Evolutionary conservation across 208 protist species (phyloP), one percentile per base, ranked within the genome.

Genomic region (Trichomonas tenax): DNA sequence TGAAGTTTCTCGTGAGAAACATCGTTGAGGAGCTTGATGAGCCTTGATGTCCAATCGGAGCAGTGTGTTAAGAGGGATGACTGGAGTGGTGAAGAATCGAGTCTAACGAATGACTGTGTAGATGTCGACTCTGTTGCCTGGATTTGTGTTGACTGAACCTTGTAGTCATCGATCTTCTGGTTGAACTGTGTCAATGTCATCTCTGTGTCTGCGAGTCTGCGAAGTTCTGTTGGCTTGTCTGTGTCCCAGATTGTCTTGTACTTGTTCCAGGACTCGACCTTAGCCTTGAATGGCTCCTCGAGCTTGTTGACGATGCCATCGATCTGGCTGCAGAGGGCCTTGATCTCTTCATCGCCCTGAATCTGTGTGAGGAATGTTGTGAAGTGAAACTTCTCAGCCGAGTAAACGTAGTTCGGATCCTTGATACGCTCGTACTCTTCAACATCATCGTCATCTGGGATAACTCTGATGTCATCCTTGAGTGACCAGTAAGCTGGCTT

Each of bases 51-150:
- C 97, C 99, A 99, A 36, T 98, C 96, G 96, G 98, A 98, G 97
- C 99, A 99, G 97, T 99, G 99, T 72, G 97, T 97, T 31, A 98
- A 97, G 96, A 99, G 98, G 17, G 98, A 98, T 82, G 98, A 97
- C 98, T 99, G 99, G 97, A 99, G 98, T 96, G 98, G 98, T 48
- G 98, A 98, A 97, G 98, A 99, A 97, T 99, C 99, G 10, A 99
- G 97, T 96, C 98, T 98, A 63, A 99, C 95, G 97, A 99, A 99
- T 93, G 40, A 34, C 41, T 48, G 41, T 48, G 44, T 93, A 38
- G 41, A 26, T 93, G 17, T 23, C 8, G 86, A 93, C 51, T 93
- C 44, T 40, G 44, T 93, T 10, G 41, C 23, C 46, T 93, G 86
- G 44, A 93, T 93, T 51, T 48, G 40, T 1, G 1, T 93, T 6